Percentiles rank a stretch among this genome's conserved stretches.
These are phyloP conservation scores for Pseudonitzschia pungens DNA, from an alignment of 108 stramenopile genomes.

Conservation along the genomic window DNA sequence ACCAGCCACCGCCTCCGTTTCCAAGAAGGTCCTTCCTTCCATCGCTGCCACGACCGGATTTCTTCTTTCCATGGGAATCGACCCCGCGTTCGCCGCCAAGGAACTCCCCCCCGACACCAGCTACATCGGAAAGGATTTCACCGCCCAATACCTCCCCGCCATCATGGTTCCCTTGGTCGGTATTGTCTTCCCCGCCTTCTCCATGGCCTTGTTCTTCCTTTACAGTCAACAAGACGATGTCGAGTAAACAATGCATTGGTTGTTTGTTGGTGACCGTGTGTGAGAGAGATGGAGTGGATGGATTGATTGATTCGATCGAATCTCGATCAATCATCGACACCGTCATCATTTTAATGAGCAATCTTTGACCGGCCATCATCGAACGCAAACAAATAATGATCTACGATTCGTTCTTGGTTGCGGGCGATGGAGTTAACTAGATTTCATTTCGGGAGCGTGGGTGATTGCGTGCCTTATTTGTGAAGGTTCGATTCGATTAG, in stretches of 20 bases:
- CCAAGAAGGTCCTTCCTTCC: neutral
- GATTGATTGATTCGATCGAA: no score
- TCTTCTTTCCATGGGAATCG: conserved; percentile 12
- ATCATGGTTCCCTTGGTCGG: conserved; percentile 18
- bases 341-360: no score
- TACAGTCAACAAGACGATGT: conserved; percentile 15
- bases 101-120: conserved; percentile 18
- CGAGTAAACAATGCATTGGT: neutral
- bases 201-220: conserved; percentile 20
- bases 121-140: conserved; percentile 18
- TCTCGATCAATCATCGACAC: no score
- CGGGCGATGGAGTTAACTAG: no score
- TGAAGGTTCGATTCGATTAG: neutral
- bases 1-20: neutral
- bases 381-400: no score
- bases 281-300: no score
- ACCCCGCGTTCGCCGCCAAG: conserved; percentile 13
- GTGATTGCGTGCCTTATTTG: no score
- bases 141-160: conserved; percentile 13
- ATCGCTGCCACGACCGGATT: conserved; percentile 12
- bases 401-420: no score
- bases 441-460: no score
- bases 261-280: no score
- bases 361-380: no score
- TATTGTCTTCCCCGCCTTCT: conserved; percentile 17